Evolutionary conservation across 345 rosid species (phyloP).

Genomic region (Punica granatum): DNA sequence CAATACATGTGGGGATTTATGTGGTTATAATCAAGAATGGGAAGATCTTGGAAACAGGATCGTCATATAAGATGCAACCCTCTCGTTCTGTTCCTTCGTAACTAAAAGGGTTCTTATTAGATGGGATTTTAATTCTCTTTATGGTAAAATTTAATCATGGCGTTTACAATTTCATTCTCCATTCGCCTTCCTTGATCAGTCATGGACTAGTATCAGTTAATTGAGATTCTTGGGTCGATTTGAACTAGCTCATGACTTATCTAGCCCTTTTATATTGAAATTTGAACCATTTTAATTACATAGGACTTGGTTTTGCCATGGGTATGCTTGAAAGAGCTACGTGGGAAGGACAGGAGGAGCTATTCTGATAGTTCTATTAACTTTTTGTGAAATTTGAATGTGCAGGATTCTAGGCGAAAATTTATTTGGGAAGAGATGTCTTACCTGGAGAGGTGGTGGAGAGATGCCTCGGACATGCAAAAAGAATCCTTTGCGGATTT

Average conservation of each 20-base stretch:
- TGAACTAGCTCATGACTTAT: background rate
- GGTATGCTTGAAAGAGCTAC: background rate
- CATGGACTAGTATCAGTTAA: no score
- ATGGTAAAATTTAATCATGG: no score
- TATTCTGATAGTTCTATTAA: background rate
- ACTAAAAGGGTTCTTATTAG: no score
- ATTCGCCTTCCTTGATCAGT: no score
- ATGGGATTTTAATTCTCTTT: no score
- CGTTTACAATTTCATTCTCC: no score
- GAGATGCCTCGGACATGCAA: conserved; percentile 63
- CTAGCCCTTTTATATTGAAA: background rate
- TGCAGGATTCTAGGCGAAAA: conserved; percentile 74
- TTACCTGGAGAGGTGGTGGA: conserved; percentile 98
- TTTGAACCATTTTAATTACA: background rate
- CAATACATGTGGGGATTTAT: no score
- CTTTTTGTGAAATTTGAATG: conserved; percentile 8
- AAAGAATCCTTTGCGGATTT: conserved; percentile 59
- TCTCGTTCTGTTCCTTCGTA: no score
- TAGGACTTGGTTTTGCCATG: background rate
- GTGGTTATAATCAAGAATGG: no score
- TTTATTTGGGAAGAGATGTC: conserved; percentile 99
- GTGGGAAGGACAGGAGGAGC: background rate
- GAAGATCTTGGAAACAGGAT: no score
- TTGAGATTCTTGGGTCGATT: no score
- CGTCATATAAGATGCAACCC: no score